Evolutionary conservation across 1,139 yeast species (phyloP).

Genomic region (Kodamaea arcana): DNA sequence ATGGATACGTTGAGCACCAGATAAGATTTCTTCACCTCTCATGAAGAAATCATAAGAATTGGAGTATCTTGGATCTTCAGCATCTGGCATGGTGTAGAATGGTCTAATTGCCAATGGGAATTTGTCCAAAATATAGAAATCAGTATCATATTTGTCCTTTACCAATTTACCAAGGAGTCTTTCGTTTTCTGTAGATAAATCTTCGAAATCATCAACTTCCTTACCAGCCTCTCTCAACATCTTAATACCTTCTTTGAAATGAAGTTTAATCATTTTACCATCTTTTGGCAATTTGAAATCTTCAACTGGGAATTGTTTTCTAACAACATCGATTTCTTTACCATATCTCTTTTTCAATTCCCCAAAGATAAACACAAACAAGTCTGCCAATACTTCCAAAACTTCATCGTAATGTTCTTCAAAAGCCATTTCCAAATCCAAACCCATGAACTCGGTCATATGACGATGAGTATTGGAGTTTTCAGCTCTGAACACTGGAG

Average conservation of each 20-base stretch:
- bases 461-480: constrained; percentile 98
- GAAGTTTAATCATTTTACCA: constrained; percentile 86
- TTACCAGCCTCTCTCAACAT: constrained; percentile 79
- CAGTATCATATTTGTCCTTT: constrained; percentile 92
- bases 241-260: constrained; percentile 86
- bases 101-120: constrained; percentile 97
- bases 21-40: constrained; percentile 98
- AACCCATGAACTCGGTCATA: constrained; percentile 97
- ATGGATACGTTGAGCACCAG: constrained; percentile 99
- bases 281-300: constrained; percentile 89
- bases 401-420: constrained; percentile 98
- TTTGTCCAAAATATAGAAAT: constrained; percentile 94
- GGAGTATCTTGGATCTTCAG: constrained; percentile 86
- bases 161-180: constrained; percentile 87
- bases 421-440: constrained; percentile 96
- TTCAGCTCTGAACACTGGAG: constrained; percentile 98
- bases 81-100: constrained; percentile 98
- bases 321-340: constrained; percentile 81
- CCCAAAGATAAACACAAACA: constrained; percentile 83
- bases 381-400: constrained; percentile 73
- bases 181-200: constrained; percentile 91
- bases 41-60: constrained; percentile 97
- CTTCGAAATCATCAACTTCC: constrained; percentile 83
- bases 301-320: constrained; percentile 96
- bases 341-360: constrained; percentile 77